Conservation (phyloP, 164 flowering plant genomes). For the Vitis amurensis region DNA sequence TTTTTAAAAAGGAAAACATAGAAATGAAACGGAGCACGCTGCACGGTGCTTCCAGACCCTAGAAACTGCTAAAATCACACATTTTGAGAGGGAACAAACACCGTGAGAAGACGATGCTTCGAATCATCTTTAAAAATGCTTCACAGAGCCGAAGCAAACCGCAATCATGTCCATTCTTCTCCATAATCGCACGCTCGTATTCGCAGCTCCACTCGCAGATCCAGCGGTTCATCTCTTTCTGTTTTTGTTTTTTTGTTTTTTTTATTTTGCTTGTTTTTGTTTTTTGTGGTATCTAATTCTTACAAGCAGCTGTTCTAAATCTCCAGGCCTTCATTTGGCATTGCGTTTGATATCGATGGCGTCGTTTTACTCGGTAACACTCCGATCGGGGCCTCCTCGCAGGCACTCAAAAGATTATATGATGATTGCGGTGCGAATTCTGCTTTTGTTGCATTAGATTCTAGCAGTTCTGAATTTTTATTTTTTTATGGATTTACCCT, state of each 20-base stretch:
- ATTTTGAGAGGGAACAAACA: too few species aligned
- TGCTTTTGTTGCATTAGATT: background rate
- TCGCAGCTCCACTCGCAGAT: constrained; percentile 23
- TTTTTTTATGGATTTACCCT: too few species aligned
- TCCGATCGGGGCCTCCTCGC: constrained; percentile 72
- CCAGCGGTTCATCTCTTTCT: background rate
- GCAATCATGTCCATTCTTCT: background rate
- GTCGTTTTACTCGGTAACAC: constrained; percentile 65
- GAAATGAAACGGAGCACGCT: too few species aligned
- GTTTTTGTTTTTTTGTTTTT: background rate
- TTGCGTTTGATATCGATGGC: constrained; percentile 89
- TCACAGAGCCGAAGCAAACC: background rate
- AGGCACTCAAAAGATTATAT: constrained; percentile 55
- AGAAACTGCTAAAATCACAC: too few species aligned
- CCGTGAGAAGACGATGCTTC: background rate
- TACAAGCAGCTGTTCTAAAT: too few species aligned
- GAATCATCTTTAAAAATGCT: background rate
- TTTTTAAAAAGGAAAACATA: too few species aligned
- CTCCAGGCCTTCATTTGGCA: constrained; percentile 59
- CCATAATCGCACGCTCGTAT: constrained; percentile 19
- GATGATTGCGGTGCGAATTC: constrained; percentile 40
- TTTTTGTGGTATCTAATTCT: background rate
- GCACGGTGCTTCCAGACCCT: too few species aligned
- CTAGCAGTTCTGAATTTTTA: too few species aligned
- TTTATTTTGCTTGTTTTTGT: background rate